phyloP scores from a whole-genome alignment of 2,329 filamentous ascomycete species.

The Curvularia sp. region DNA sequence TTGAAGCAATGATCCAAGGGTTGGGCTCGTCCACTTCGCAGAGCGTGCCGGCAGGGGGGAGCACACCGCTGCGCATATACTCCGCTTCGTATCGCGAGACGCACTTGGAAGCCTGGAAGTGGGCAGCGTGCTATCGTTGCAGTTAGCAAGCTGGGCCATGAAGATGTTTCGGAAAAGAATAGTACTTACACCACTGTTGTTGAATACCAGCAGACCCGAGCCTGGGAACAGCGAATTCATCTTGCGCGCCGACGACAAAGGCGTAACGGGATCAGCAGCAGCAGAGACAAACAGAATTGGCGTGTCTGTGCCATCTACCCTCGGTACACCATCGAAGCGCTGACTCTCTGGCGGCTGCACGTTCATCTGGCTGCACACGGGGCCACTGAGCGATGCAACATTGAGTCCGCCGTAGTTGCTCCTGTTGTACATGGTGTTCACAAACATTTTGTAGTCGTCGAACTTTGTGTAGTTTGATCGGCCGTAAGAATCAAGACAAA shows the following conservation, averaged over 20 bases:
- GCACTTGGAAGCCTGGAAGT: slow-evolving; percentile 22
- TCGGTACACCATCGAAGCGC: slow-evolving; percentile 23
- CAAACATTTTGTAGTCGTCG: not conserved
- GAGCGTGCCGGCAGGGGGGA: slow-evolving; percentile 18
- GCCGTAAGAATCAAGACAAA: slow-evolving; percentile 1
- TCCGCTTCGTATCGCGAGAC: slow-evolving; percentile 19
- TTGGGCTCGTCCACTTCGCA: slow-evolving; percentile 28
- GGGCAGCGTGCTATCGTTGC: slow-evolving; percentile 14
- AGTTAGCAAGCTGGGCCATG: not conserved
- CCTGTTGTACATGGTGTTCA: slow-evolving; percentile 4
- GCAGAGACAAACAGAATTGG: slow-evolving; percentile 23
- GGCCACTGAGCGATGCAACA: slow-evolving; percentile 13
- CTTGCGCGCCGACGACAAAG: slow-evolving; percentile 50
- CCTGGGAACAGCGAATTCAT: slow-evolving; percentile 47
- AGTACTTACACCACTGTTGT: slow-evolving; percentile 32
- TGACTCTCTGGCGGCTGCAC: slow-evolving; percentile 29
- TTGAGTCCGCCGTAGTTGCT: slow-evolving; percentile 19
- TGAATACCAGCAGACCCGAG: slow-evolving; percentile 51
- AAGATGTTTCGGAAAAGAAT: too few species aligned
- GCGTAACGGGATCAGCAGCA: slow-evolving; percentile 62
- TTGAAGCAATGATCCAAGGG: slow-evolving; percentile 16
- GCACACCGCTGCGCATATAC: slow-evolving; percentile 23
- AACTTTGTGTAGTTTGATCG: slow-evolving; percentile 1
- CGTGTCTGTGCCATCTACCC: slow-evolving; percentile 9
- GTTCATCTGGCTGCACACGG: slow-evolving; percentile 23